A percentile compares a stretch with the other conserved stretches of the same genome.
Evolutionary conservation across 495 filamentous ascomycete species (phyloP).

Genomic region (Penicillium daleae): DNA sequence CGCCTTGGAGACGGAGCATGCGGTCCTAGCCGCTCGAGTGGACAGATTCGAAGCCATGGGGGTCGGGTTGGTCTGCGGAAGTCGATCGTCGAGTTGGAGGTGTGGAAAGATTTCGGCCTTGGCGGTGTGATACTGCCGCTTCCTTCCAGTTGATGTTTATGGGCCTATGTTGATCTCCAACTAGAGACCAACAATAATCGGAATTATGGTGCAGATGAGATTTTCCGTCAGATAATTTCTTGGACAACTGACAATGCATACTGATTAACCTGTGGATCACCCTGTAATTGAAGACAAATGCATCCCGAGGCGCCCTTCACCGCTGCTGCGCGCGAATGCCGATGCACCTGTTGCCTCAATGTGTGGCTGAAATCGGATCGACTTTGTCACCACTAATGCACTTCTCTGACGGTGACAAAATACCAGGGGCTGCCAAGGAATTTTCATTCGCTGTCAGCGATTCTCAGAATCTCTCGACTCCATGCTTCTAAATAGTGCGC

Average conservation of each 20-base stretch:
- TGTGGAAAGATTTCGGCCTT: constrained; percentile 36
- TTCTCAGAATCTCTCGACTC: background rate
- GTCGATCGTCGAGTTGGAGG: constrained; percentile 18
- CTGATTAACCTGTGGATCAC: constrained; percentile 18
- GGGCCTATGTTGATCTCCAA: background rate
- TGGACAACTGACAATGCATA: background rate
- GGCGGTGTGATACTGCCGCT: constrained; percentile 38
- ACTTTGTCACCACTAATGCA: constrained; percentile 8
- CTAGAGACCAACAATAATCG: background rate
- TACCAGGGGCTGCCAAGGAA: background rate
- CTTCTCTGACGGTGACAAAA: background rate
- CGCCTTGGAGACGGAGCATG: constrained; percentile 36
- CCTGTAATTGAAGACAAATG: constrained; percentile 9
- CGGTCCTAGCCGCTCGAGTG: constrained; percentile 40
- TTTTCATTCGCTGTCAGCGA: constrained; percentile 4
- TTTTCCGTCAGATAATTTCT: background rate
- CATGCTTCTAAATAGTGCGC: constrained; percentile 17
- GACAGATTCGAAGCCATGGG: constrained; percentile 46
- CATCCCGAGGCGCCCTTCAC: constrained; percentile 18
- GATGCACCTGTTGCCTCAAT: constrained; percentile 5
- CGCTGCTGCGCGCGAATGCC: constrained; percentile 23
- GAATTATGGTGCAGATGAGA: background rate
- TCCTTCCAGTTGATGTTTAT: background rate
- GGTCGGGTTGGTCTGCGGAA: constrained; percentile 22
- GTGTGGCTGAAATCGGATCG: constrained; percentile 7